Evolutionary conservation across 2,329 filamentous ascomycete species (phyloP).

Genomic region (Magnaporthiopsis incrustans): DNA sequence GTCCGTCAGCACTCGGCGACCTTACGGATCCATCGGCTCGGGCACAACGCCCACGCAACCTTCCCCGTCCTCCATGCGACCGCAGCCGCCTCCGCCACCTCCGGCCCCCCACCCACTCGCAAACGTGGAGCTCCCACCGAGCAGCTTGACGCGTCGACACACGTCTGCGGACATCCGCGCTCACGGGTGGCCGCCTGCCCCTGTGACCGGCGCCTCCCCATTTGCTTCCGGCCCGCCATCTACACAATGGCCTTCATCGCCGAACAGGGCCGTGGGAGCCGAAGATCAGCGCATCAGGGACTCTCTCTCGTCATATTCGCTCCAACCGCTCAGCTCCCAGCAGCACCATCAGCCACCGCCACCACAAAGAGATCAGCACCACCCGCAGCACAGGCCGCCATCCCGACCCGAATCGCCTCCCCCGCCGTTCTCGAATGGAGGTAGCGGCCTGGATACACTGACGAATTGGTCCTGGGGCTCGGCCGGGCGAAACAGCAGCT

Average conservation of each 20-base stretch:
- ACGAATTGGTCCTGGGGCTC: conserved; percentile 50
- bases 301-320: conserved; percentile 47
- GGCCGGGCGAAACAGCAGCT: conserved; percentile 34
- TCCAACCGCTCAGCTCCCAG: conserved; percentile 26
- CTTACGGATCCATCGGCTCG: conserved; percentile 79
- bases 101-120: conserved; percentile 34
- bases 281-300: conserved; percentile 51
- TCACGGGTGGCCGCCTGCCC: conserved; percentile 63
- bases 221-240: conserved; percentile 52
- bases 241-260: conserved; percentile 46
- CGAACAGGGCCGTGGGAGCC: conserved; percentile 32
- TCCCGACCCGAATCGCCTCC: conserved; percentile 47
- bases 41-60: conserved; percentile 55
- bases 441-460: conserved; percentile 32
- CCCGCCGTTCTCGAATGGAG: conserved; percentile 39
- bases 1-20: conserved; percentile 64
- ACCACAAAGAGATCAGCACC: background rate
- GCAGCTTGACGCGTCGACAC: conserved; percentile 72
- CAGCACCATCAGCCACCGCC: background rate
- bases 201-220: conserved; percentile 43
- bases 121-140: conserved; percentile 53
- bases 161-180: conserved; percentile 94
- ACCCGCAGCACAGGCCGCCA: conserved; percentile 27
- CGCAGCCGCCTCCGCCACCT: conserved; percentile 57
- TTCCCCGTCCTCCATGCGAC: conserved; percentile 66